Evolutionary conservation across 306 rosid species (phyloP), one percentile per base, ranked within the genome.

Genomic region (Benincasa hispida): DNA sequence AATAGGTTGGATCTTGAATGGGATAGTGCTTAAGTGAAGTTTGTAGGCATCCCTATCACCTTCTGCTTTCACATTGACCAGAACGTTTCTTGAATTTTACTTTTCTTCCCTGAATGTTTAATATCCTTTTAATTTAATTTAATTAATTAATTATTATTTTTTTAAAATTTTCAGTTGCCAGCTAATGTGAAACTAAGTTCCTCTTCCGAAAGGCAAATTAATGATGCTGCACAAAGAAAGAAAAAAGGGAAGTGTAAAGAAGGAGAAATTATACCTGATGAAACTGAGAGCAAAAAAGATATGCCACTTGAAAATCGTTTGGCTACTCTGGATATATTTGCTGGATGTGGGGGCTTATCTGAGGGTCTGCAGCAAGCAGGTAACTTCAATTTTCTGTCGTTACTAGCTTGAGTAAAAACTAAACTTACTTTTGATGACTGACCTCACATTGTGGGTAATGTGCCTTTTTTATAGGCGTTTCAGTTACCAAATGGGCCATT

Each of bases 281-380:
- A 82, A 75, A 67, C 50, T 28, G 89, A 79, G 32, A 82, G 76
- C 27, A 88, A 81, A 77, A 81, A 39, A 28, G 86, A 80, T 32
- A 66, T 78, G 56, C 74, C 76, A 25, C 76, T 68, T 79, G 87
- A 84, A 58, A 85, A 84, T 35, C 74, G 85, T 54, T 84, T 94
- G 78, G 87, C 91, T 57, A 94, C 99, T 45, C 82, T 94, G 63
- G 96, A 94, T 84, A 92, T 92, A 79, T 94, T 94, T 89, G 97
- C 99, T 2, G 98, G 99, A 2, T 94, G 99, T 82, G 99, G 98
- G 77, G 99, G 99, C 70, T 82, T 94, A 75, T 94, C 99, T 21
- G 88, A 90, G 81, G 99, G 99, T 39, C 82, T 94, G 85, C 86
- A 86, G 75, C 91, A 86, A 68, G 84, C 96, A 6, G 97, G 97